These are phyloP conservation scores for carrot (Daucus carota) DNA, from an alignment of 129 eudicot genomes.

Conservation along the genomic window DNA sequence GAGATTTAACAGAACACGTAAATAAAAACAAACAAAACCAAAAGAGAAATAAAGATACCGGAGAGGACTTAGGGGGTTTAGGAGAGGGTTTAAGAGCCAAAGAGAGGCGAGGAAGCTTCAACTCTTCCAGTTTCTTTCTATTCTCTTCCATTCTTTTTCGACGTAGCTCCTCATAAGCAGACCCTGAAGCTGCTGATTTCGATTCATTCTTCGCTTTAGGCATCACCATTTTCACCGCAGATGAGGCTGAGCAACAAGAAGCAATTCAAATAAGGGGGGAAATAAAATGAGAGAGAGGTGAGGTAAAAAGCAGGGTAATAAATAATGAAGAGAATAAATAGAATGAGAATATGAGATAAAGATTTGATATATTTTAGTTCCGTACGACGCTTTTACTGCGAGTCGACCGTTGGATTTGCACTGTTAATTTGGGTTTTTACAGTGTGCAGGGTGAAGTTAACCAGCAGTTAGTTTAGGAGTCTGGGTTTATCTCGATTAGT, in stretches of 20 bases:
- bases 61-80: constrained; percentile 65
- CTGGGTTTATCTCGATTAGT: too few relatives aligned
- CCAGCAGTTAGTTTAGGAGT: not conserved
- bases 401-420: constrained; percentile 68
- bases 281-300: too few relatives aligned
- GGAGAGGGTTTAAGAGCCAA: constrained; percentile 57
- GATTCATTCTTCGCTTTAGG: not conserved
- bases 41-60: constrained; percentile 27
- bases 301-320: not conserved
- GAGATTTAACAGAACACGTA: not conserved
- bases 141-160: constrained; percentile 70
- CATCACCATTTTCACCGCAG: constrained; percentile 37
- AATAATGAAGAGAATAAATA: not conserved
- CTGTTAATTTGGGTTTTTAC: not conserved
- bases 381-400: not conserved
- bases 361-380: not conserved
- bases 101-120: constrained; percentile 69
- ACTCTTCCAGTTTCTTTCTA: constrained; percentile 65
- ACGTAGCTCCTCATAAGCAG: constrained; percentile 58
- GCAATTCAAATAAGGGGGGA: not conserved
- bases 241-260: too few relatives aligned
- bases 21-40: too few relatives aligned
- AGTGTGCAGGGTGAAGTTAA: not conserved
- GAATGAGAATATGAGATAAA: not conserved
- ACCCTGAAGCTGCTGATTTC: not conserved